These are phyloP conservation scores for Coriaria nepalensis DNA, from an alignment of 306 rosid genomes.

Conservation along the genomic window DNA sequence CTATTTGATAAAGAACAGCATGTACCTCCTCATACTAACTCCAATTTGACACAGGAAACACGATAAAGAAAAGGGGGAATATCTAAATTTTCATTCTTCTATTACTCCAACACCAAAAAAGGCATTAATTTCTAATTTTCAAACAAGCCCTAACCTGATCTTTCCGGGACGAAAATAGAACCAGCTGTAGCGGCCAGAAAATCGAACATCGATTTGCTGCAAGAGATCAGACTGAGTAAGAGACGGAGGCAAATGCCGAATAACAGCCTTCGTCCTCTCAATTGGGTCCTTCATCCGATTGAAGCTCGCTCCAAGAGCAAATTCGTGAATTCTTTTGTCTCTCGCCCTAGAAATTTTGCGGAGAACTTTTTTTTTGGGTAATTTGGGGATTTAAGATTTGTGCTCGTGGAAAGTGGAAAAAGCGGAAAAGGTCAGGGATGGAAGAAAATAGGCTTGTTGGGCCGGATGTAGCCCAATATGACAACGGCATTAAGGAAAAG, in stretches of 20 bases:
- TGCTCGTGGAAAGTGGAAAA: background rate
- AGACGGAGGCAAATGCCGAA: slow-evolving; percentile 87
- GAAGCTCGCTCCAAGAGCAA: background rate
- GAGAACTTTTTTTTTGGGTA: slow-evolving; percentile 4
- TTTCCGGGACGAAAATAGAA: slow-evolving; percentile 62
- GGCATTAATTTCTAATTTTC: background rate
- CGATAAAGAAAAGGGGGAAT: no score
- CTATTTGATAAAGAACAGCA: no score
- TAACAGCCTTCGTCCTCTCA: slow-evolving; percentile 64
- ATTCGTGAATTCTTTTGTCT: background rate
- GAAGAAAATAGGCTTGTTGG: background rate
- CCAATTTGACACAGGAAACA: no score
- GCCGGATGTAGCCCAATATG: background rate
- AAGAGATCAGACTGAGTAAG: slow-evolving; percentile 72
- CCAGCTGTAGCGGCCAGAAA: slow-evolving; percentile 60
- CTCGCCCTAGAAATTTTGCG: slow-evolving; percentile 15
- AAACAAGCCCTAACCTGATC: slow-evolving; percentile 27
- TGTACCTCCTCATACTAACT: no score
- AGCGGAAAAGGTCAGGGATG: background rate
- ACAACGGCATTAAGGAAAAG: no score
- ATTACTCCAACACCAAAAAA: background rate
- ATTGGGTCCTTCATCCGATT: slow-evolving; percentile 51
- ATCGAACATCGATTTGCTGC: slow-evolving; percentile 49
- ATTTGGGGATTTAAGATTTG: slow-evolving; percentile 4
- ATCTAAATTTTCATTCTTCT: no score